Evolutionary conservation across 2,329 filamentous ascomycete genomes (phyloP), one percentile per base, ranked within the genome.

Genomic region (Paraphoma chrysanthemicola): DNA sequence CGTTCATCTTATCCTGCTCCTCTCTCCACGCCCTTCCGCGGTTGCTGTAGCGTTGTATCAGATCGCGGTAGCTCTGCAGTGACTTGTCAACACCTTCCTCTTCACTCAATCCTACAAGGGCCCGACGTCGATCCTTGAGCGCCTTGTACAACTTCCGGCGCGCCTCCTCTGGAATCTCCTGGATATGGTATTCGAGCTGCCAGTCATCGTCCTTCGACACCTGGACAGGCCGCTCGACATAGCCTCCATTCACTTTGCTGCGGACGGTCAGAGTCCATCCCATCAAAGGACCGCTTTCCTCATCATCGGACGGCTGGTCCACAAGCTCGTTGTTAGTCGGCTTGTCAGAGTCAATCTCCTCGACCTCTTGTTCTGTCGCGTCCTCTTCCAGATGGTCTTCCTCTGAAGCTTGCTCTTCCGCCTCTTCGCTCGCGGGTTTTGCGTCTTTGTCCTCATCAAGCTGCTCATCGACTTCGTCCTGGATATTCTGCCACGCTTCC

Each of bases 141-240:
- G 63, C 56, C 4, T 61, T 58, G 55, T 74, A 75, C 30, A 70
- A 44, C 29, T 33, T 57, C 64, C 64, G 62, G 6, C 59, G 52
- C 3, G 51, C 51, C 3, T 49, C 50, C 10, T 57, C 47, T 1
- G 58, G 50, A 8, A 76, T 79, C 62, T 93, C 90, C 44, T 84
- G 83, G 46, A 97, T 78, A 36, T 88, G 83, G 76, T 96, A 97
- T 66, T 95, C 87, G n/a, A 97, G 80, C 0, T 79, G 74, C 93
- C 93, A 97, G 7, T 79, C 69, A 62, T 87, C 83, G 0, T 67
- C 17, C 12, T 67, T 31, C 0, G 49, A 74, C 44, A 89, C 72
- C 0, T 81, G 64, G 1, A 77, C 62, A 0, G 92, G 90, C 3
- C 92, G 87, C 0, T 79, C 70, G 1, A 92, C 85, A 51, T 85